These are phyloP conservation scores for Talaromyces sp. DNA, from an alignment of 2,329 filamentous ascomycete genomes.

Conservation along the genomic window DNA sequence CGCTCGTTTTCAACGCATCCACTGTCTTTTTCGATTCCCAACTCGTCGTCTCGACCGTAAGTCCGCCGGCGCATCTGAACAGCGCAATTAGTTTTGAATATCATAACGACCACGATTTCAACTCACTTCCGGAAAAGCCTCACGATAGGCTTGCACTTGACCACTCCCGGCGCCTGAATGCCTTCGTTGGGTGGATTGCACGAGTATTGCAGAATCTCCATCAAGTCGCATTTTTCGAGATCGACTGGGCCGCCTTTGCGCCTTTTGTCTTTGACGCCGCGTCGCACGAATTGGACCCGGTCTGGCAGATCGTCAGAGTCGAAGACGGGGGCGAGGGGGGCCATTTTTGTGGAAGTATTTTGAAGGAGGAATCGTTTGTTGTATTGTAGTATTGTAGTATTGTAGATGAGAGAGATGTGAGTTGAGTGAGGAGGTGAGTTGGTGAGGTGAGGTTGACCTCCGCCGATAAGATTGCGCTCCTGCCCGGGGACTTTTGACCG, in stretches of 20 bases:
- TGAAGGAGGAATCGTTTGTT: neutral
- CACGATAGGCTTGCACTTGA: slow-evolving; percentile 54
- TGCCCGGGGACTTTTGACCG: neutral
- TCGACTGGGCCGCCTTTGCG: slow-evolving; percentile 49
- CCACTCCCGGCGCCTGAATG: slow-evolving; percentile 37
- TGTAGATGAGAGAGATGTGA: neutral
- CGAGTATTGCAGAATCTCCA: slow-evolving; percentile 59
- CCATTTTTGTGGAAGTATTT: slow-evolving; percentile 37
- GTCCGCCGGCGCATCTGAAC: slow-evolving; percentile 44
- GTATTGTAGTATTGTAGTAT: too few species aligned
- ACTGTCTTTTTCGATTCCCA: slow-evolving; percentile 42
- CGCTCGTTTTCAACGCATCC: neutral
- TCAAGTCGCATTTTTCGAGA: slow-evolving; percentile 51
- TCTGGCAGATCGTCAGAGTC: slow-evolving; percentile 47
- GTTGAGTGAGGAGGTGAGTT: neutral
- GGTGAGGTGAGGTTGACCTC: neutral
- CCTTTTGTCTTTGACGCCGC: slow-evolving; percentile 44
- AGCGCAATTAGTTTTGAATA: slow-evolving; percentile 5
- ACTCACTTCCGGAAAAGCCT: slow-evolving; percentile 54
- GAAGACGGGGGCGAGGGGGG: slow-evolving; percentile 52
- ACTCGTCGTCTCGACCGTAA: slow-evolving; percentile 58
- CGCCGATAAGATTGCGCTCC: neutral
- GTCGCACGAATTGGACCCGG: slow-evolving; percentile 43
- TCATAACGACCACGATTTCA: neutral
- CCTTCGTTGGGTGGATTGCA: slow-evolving; percentile 50